These are phyloP conservation scores for Litchi chinensis DNA, from an alignment of 345 rosid genomes.

Conservation along the genomic window DNA sequence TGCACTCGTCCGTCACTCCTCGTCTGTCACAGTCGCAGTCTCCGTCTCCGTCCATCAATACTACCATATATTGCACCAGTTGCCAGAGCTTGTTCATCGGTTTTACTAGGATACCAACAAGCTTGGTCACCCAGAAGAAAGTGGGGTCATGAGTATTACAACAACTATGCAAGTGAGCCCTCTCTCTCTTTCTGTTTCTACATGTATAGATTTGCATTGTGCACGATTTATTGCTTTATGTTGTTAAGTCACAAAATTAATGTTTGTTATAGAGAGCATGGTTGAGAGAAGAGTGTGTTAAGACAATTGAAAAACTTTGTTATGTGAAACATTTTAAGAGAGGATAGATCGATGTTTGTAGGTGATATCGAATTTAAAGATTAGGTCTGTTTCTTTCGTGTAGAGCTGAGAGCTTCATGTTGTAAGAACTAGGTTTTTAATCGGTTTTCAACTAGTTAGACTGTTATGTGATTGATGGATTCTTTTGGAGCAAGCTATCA, in stretches of 20 bases:
- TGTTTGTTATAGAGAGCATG: not conserved
- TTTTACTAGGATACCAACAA: conserved; percentile 92
- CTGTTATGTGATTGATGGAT: conserved; percentile 15
- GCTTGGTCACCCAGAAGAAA: conserved; percentile 84
- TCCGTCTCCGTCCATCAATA: conserved; percentile 98
- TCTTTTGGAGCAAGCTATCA: conserved; percentile 55
- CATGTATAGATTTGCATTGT: not conserved
- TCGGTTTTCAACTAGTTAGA: not conserved
- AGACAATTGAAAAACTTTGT: not conserved
- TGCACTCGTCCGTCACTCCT: too few relatives aligned
- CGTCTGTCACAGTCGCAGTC: too few relatives aligned
- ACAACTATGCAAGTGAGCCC: conserved; percentile 83
- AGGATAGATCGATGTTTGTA: too few relatives aligned
- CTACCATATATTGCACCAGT: conserved; percentile 83
- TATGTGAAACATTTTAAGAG: too few relatives aligned
- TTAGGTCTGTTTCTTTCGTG: not conserved
- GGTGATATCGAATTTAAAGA: not conserved
- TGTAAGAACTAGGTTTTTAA: not conserved
- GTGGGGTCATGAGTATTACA: conserved; percentile 72
- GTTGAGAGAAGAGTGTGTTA: not conserved
- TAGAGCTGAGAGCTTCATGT: not conserved
- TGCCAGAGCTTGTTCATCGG: conserved; percentile 83
- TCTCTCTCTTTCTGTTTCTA: not conserved
- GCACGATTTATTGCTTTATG: not conserved
- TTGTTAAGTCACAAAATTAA: too few relatives aligned